Percentiles rank a stretch among this genome's conserved stretches.
Conservation (phyloP, 1,284 basidiomycete genomes). For the Ustilago tritici region DNA sequence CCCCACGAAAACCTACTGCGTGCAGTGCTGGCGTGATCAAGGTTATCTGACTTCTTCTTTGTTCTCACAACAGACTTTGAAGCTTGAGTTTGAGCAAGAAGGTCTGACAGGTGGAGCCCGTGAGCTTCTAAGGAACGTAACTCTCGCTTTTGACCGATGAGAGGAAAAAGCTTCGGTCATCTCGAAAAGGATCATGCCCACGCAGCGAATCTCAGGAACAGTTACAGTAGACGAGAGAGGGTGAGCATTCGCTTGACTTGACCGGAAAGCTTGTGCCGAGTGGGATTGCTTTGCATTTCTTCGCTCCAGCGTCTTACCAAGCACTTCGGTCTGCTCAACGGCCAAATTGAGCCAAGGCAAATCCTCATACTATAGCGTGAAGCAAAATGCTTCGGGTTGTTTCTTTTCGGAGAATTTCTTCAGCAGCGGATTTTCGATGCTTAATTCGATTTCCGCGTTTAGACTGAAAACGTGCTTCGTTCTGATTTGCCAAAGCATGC, state of each 20-base stretch:
- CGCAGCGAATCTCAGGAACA: slow-evolving; percentile 2
- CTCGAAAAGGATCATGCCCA: background rate
- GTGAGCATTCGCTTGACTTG: background rate
- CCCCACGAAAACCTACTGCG: background rate
- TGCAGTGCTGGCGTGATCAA: background rate
- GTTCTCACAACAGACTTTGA: background rate
- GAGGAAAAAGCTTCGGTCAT: background rate
- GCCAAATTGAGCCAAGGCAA: background rate
- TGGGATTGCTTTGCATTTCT: background rate
- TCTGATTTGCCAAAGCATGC: background rate
- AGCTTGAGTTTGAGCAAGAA: background rate
- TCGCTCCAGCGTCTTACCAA: background rate
- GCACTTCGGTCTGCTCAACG: background rate
- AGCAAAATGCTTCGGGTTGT: slow-evolving; percentile 1
- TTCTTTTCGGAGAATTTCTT: slow-evolving; percentile 11
- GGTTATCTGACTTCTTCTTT: background rate
- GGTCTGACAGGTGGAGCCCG: background rate
- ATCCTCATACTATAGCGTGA: background rate
- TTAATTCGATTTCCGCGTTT: slow-evolving; percentile 20
- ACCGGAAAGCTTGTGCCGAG: slow-evolving; percentile 1
- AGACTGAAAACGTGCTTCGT: background rate
- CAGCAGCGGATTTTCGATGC: slow-evolving; percentile 9
- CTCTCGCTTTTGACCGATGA: background rate
- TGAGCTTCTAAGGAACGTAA: background rate
- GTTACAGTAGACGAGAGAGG: background rate